phyloP scores from a whole-genome alignment of 257 asterid genomes.

The Solanum acaule region DNA sequence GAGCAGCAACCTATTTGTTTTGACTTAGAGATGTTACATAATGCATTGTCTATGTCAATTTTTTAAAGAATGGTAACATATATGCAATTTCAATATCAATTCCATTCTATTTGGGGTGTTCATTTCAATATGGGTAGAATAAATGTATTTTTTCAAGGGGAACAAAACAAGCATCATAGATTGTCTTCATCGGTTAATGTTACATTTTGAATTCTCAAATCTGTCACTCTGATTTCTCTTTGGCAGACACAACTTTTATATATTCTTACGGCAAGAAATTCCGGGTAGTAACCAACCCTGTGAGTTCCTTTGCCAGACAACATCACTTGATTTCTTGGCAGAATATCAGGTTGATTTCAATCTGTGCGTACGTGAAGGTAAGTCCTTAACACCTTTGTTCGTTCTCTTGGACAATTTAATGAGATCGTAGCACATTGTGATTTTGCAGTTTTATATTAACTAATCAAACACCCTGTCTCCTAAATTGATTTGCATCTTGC shows the following conservation, averaged over 20 bases:
- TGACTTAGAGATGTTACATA: too few relatives aligned
- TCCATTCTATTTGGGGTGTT: neutral
- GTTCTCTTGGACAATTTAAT: neutral
- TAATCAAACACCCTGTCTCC: too few relatives aligned
- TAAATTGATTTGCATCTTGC: too few relatives aligned
- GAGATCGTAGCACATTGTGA: neutral
- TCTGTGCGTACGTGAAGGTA: slow-evolving; percentile 71
- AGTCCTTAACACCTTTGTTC: neutral
- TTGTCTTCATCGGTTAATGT: too few relatives aligned
- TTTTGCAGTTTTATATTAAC: neutral
- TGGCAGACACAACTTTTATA: slow-evolving; percentile 72
- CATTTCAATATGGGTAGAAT: neutral
- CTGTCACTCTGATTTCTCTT: neutral
- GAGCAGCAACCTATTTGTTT: too few relatives aligned
- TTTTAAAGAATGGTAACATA: neutral
- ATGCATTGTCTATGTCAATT: neutral
- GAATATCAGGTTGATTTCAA: slow-evolving; percentile 84
- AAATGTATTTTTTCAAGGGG: too few relatives aligned
- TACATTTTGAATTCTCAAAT: neutral
- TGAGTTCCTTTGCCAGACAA: slow-evolving; percentile 87
- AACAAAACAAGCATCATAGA: too few relatives aligned
- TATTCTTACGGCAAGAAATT: slow-evolving; percentile 66
- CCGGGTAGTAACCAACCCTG: slow-evolving; percentile 27
- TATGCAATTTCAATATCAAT: neutral
- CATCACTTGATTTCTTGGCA: slow-evolving; percentile 81